Evolutionary conservation across 768 basidiomycete genomes (phyloP), one percentile per base, ranked within the genome.

Genomic region (Rhodotorula kratochvilovae): DNA sequence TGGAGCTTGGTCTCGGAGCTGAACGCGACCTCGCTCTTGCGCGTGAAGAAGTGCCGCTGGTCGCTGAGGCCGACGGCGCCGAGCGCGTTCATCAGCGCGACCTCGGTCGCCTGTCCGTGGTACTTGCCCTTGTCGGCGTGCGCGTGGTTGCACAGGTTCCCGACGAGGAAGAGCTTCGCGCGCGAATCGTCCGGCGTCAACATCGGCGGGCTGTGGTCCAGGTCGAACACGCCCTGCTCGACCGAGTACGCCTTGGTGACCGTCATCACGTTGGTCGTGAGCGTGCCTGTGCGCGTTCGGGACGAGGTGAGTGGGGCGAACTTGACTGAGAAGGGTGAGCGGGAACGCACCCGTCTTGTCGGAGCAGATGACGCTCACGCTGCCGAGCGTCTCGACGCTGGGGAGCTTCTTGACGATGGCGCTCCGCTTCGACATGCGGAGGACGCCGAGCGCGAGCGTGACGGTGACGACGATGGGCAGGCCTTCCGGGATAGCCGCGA

Each of bases 401-500:
- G 93, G 95, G 55, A 97, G 82, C 78, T 94, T 97, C 82, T 98
- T 98, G 53, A 98, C 94, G 70, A 98, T 97, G 0, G 94, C 94
- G 71, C 92, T 95, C 33, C 92, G 86, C 76, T 90, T 91, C 1
- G 92, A 87, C 95, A 97, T 97, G 17, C 95, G 82, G 74, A 96
- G 80, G 5, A 98, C 94, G 54, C 94, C 94, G 36, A 98, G 84
- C 3, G 95, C 95, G 50, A 98, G 87, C 8, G 95, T 98, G 33
- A 98, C 94, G 0, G 94, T 98, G 0, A 95, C 97, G 35, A 98
- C 94, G 68, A 98, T 96, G 0, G 94, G 94, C 25, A 98, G 82
- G 23, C 94, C 94, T 82, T 98, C 94, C 0, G 94, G 94, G 72
- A 98, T 98, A 55, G 94, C 94, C 66, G 94, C 94, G n/a, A 98